Evolutionary conservation across 495 filamentous ascomycete species (phyloP).

Genomic region (Talaromyces ruber): DNA sequence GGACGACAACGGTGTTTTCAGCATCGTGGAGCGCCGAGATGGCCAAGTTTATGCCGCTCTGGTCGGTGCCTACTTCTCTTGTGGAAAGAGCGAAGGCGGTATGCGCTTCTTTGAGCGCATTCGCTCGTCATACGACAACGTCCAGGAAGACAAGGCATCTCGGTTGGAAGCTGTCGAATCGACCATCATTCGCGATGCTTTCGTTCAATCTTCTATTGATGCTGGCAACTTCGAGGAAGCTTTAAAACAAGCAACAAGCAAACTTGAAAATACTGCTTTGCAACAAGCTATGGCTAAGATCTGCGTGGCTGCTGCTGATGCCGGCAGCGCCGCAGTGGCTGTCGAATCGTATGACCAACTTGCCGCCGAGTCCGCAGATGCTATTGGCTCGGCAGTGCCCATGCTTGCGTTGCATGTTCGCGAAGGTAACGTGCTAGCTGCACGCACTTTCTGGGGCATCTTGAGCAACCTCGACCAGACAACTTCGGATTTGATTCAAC

Average conservation of each 20-base stretch:
- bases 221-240: slow-evolving; percentile 58
- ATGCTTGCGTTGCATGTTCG: slow-evolving; percentile 81
- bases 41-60: slow-evolving; percentile 79
- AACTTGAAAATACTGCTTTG: slow-evolving; percentile 37
- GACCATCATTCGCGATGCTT: slow-evolving; percentile 59
- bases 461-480: slow-evolving; percentile 52
- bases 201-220: slow-evolving; percentile 63
- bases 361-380: slow-evolving; percentile 35
- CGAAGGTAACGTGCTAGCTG: slow-evolving; percentile 63
- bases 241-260: slow-evolving; percentile 50
- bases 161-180: slow-evolving; percentile 54
- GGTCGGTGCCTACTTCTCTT: slow-evolving; percentile 75
- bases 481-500: slow-evolving; percentile 66
- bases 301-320: slow-evolving; percentile 68
- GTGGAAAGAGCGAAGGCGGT: slow-evolving; percentile 68
- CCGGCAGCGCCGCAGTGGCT: slow-evolving; percentile 61
- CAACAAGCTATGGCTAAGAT: slow-evolving; percentile 49
- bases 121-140: slow-evolving; percentile 46
- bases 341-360: slow-evolving; percentile 55
- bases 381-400: slow-evolving; percentile 64
- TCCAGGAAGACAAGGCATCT: slow-evolving; percentile 42
- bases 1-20: slow-evolving; percentile 65
- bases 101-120: slow-evolving; percentile 77
- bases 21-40: slow-evolving; percentile 66
- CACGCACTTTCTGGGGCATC: slow-evolving; percentile 67